Evolutionary conservation across 2,329 filamentous ascomycete genomes (phyloP).

Genomic region (Remersonia thermophila): DNA sequence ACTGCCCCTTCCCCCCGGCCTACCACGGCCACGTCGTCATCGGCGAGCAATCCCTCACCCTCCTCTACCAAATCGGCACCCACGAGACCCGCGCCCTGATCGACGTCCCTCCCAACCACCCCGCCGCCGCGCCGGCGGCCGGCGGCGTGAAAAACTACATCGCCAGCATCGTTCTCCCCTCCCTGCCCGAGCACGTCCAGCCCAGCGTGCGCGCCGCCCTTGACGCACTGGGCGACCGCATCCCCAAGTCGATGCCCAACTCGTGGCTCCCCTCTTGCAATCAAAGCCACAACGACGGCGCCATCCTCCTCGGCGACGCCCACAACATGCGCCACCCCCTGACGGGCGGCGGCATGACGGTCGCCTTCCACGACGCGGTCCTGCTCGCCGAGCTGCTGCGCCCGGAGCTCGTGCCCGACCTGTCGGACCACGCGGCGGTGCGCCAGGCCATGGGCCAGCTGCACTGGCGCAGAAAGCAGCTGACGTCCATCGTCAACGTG

Average conservation of each 20-base stretch:
- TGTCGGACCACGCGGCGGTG: constrained; percentile 56
- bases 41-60: constrained; percentile 59
- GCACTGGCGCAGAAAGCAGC: constrained; percentile 75
- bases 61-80: constrained; percentile 94
- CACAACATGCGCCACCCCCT: constrained; percentile 99
- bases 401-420: constrained; percentile 53
- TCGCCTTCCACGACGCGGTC: constrained; percentile 85
- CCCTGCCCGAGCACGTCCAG: constrained; percentile 58
- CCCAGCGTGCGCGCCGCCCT: constrained; percentile 66
- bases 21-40: constrained; percentile 82
- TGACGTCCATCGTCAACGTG: constrained; percentile 88
- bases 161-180: constrained; percentile 61
- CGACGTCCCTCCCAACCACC: constrained; percentile 69
- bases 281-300: constrained; percentile 48
- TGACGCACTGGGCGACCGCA: constrained; percentile 53
- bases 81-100: constrained; percentile 86
- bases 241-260: constrained; percentile 84
- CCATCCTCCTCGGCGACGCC: constrained; percentile 81
- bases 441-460: constrained; percentile 58
- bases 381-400: constrained; percentile 62
- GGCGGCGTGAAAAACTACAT: constrained; percentile 84
- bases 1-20: constrained; percentile 63
- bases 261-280: constrained; percentile 71
- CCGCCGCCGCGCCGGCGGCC: constrained; percentile 57
- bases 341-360: constrained; percentile 95